Conservation (phyloP, 495 filamentous ascomycete species). For the Bryoglossum gracile region DNA sequence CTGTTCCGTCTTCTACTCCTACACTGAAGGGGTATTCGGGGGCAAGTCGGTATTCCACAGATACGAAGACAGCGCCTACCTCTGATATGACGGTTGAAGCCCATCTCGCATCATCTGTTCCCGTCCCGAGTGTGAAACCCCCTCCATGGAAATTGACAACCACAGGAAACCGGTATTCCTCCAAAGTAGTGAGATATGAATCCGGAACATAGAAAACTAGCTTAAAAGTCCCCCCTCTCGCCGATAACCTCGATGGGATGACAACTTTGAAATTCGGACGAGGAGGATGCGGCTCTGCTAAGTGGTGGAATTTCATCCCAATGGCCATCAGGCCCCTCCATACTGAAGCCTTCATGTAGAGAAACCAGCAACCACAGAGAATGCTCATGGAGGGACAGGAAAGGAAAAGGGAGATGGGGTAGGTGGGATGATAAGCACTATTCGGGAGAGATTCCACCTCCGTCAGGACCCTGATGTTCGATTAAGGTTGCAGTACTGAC, state of each 20-base stretch:
- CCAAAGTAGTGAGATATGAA: conserved; percentile 42
- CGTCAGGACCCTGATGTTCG: no score
- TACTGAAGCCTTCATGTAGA: conserved; percentile 62
- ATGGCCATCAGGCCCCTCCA: conserved; percentile 75
- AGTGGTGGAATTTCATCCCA: conserved; percentile 70
- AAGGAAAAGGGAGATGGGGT: conserved; percentile 12
- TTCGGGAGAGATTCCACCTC: no score
- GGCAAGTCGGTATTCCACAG: conserved; percentile 69
- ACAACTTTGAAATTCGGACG: conserved; percentile 56
- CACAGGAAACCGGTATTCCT: conserved; percentile 42
- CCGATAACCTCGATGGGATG: conserved; percentile 54
- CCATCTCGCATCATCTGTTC: conserved; percentile 68
- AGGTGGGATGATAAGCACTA: conserved; percentile 26
- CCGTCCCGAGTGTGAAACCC: conserved; percentile 66
- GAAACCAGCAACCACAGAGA: conserved; percentile 53
- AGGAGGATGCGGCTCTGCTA: conserved; percentile 60
- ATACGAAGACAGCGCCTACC: conserved; percentile 49
- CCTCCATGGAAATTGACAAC: conserved; percentile 75
- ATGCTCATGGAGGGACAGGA: conserved; percentile 26
- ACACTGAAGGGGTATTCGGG: conserved; percentile 74
- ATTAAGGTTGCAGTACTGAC: no score
- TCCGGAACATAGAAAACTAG: conserved; percentile 76
- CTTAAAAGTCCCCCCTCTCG: conserved; percentile 45
- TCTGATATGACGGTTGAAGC: conserved; percentile 38
- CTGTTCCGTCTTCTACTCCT: conserved; percentile 68